A percentile compares a stretch with the other conserved stretches of the same genome.
Evolutionary conservation across 139 green algal species (phyloP).

Genomic region (Micractinium sp.): DNA sequence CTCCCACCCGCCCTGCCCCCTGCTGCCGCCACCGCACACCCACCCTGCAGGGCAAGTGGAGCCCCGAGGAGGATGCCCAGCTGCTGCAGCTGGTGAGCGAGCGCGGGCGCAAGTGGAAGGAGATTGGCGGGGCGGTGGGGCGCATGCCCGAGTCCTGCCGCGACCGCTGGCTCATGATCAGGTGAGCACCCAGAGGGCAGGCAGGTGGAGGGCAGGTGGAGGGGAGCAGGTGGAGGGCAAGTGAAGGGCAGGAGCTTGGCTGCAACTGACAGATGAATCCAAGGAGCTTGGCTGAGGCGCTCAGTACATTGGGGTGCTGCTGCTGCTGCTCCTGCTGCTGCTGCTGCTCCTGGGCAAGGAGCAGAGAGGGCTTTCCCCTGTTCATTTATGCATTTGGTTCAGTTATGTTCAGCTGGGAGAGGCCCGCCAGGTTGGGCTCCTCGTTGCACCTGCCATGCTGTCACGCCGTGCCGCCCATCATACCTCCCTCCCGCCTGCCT

Average conservation of each 20-base stretch:
- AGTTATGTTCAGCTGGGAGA: too few species aligned
- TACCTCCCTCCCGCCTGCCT: background rate
- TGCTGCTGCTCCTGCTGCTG: too few species aligned
- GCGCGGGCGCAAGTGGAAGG: slow-evolving; percentile 63
- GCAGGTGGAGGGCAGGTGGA: too few species aligned
- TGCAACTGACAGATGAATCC: too few species aligned
- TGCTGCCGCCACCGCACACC: background rate
- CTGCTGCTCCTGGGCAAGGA: background rate
- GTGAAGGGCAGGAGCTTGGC: too few species aligned
- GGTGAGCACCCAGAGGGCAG: background rate
- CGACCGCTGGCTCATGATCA: slow-evolving; percentile 56
- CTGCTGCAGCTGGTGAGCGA: slow-evolving; percentile 61
- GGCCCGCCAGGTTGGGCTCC: too few species aligned
- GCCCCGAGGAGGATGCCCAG: slow-evolving; percentile 54
- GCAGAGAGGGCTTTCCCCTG: background rate
- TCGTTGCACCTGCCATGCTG: too few species aligned
- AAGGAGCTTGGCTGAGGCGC: too few species aligned
- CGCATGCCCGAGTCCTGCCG: slow-evolving; percentile 62
- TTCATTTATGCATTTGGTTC: too few species aligned
- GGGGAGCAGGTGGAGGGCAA: too few species aligned
- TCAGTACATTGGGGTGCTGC: too few species aligned
- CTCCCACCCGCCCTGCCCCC: background rate
- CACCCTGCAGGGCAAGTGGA: slow-evolving; percentile 66
- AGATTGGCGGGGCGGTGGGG: slow-evolving; percentile 61
- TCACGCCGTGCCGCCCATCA: background rate